phyloP scores from a whole-genome alignment of 352 stramenopile genomes.

The Phytophthora sp. region DNA sequence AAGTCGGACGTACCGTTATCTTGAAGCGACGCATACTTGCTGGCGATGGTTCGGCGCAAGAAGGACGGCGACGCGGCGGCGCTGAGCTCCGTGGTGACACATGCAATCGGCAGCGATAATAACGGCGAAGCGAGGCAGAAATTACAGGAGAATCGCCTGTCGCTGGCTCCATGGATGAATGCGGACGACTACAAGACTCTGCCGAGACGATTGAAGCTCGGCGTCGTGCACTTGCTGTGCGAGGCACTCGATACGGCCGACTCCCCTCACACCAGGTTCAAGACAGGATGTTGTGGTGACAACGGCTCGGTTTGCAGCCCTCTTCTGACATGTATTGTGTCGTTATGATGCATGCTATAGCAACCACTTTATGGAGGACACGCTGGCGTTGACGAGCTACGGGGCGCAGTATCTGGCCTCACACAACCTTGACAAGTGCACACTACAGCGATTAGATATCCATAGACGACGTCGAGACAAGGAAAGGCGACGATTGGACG shows the following conservation, averaged over 20 bases:
- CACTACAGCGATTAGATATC: slow-evolving; percentile 17
- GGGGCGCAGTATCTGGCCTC: slow-evolving; percentile 44
- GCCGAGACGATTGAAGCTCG: slow-evolving; percentile 36
- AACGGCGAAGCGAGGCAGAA: slow-evolving; percentile 22
- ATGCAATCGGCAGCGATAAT: neutral
- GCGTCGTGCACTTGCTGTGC: slow-evolving; percentile 40
- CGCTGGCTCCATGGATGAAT: slow-evolving; percentile 23
- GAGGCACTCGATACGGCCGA: slow-evolving; percentile 36
- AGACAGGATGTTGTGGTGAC: too few relatives aligned
- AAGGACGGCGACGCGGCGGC: slow-evolving; percentile 1
- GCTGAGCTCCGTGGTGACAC: slow-evolving; percentile 3
- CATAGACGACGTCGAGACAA: slow-evolving; percentile 13
- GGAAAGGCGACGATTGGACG: slow-evolving; percentile 21
- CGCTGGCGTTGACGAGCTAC: slow-evolving; percentile 54
- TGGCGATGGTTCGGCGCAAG: slow-evolving; percentile 5
- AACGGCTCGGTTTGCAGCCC: neutral
- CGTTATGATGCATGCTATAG: slow-evolving; percentile 1
- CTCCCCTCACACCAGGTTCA: slow-evolving; percentile 46
- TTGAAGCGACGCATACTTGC: slow-evolving; percentile 22
- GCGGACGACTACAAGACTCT: slow-evolving; percentile 33
- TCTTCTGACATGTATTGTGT: neutral
- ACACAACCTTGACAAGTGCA: slow-evolving; percentile 20
- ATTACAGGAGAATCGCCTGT: slow-evolving; percentile 3
- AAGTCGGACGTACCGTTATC: slow-evolving; percentile 16
- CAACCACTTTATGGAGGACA: slow-evolving; percentile 49